A percentile compares a stretch with the other conserved stretches of the same genome.
Evolutionary conservation across 352 stramenopile species (phyloP).

Genomic region (Pythium periplocum): DNA sequence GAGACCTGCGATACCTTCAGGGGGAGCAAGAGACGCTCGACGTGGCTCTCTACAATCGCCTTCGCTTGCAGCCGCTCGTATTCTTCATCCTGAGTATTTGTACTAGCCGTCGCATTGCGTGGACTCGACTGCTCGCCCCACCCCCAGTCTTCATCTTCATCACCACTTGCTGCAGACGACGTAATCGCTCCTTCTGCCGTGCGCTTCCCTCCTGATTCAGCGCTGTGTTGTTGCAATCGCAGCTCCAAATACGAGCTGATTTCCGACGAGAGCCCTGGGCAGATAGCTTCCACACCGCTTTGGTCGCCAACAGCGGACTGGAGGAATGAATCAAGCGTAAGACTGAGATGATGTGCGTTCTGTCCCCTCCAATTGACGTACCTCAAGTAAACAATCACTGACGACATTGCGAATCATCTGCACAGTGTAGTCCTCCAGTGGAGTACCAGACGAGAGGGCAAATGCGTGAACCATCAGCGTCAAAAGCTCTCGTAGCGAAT

Average conservation of each 20-base stretch:
- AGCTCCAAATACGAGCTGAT: too few relatives aligned
- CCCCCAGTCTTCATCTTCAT: slow-evolving; percentile 56
- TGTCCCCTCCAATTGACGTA: slow-evolving; percentile 7
- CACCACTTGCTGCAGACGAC: not conserved
- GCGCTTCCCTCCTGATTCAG: too few relatives aligned
- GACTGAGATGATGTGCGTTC: too few relatives aligned
- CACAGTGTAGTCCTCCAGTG: slow-evolving; percentile 59
- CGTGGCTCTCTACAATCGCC: slow-evolving; percentile 33
- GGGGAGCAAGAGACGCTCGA: slow-evolving; percentile 31
- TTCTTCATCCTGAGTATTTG: slow-evolving; percentile 11
- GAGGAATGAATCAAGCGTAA: too few relatives aligned
- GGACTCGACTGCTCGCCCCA: slow-evolving; percentile 36
- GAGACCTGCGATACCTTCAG: slow-evolving; percentile 35
- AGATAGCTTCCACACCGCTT: too few relatives aligned
- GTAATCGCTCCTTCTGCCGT: too few relatives aligned
- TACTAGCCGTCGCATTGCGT: not conserved
- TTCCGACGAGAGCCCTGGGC: too few relatives aligned
- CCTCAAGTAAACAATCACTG: slow-evolving; percentile 40
- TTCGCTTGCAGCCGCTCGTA: slow-evolving; percentile 25
- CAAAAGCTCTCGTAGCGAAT: slow-evolving; percentile 39
- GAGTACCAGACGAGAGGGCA: slow-evolving; percentile 35
- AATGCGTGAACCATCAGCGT: slow-evolving; percentile 63
- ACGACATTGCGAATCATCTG: slow-evolving; percentile 61
- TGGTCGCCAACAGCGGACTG: too few relatives aligned
- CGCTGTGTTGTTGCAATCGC: too few relatives aligned